phyloP scores from a whole-genome alignment of 176 grass and related monocot species.

The Oryza nivara region DNA sequence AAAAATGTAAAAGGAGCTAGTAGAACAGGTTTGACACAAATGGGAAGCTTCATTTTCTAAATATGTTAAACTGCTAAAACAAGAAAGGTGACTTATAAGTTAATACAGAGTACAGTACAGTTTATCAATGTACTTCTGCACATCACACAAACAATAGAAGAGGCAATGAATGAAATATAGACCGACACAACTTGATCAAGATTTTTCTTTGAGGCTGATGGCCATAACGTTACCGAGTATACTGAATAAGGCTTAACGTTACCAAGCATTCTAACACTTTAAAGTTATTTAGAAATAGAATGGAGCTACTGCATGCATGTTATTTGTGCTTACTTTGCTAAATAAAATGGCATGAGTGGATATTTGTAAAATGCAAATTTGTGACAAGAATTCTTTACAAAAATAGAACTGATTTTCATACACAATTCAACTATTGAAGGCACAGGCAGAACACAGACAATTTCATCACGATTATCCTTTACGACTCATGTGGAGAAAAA shows the following conservation, averaged over 20 bases:
- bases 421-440: background rate
- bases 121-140: slow-evolving; percentile 2
- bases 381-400: background rate
- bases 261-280: background rate
- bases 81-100: background rate
- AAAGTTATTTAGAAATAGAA: background rate
- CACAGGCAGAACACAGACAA: background rate
- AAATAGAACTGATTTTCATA: background rate
- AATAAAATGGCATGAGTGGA: background rate
- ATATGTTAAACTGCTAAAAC: background rate
- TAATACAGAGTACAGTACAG: background rate
- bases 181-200: background rate
- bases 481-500: background rate
- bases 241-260: background rate
- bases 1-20: background rate
- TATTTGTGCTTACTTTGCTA: background rate
- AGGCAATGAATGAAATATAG: background rate
- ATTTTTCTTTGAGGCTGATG: background rate
- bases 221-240: background rate
- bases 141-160: background rate
- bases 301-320: background rate
- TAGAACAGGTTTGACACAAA: background rate
- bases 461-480: background rate
- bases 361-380: background rate
- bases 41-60: background rate